Percentiles rank a stretch among this genome's conserved stretches.
Conservation (phyloP, 805 yeast species). For the Candida sonorensis region DNA sequence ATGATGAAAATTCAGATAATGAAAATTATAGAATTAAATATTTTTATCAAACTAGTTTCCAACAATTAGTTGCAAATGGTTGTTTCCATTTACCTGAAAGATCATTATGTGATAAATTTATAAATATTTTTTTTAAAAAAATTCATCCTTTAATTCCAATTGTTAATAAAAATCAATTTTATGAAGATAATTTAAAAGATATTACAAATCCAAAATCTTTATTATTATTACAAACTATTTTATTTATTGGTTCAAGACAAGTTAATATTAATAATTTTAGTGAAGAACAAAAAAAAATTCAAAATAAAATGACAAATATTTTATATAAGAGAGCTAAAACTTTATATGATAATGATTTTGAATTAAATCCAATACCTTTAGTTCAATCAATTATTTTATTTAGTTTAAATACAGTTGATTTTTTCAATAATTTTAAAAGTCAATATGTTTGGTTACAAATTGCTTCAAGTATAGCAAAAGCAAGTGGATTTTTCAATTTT, state of each 20-base stretch:
- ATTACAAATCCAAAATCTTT: constrained; percentile 52
- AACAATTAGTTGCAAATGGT: constrained; percentile 54
- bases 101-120: constrained; percentile 50
- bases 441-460: constrained; percentile 8
- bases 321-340: constrained; percentile 27
- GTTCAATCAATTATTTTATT: constrained; percentile 4
- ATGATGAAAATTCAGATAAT: neutral
- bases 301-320: constrained; percentile 25
- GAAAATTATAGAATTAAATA: constrained; percentile 3
- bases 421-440: constrained; percentile 3
- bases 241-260: constrained; percentile 58
- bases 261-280: constrained; percentile 44
- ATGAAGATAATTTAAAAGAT: constrained; percentile 46
- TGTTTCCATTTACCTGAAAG: constrained; percentile 60
- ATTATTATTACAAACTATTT: constrained; percentile 52
- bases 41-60: constrained; percentile 39
- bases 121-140: constrained; percentile 51
- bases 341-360: constrained; percentile 10
- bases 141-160: constrained; percentile 67
- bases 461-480: constrained; percentile 3
- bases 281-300: constrained; percentile 38
- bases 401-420: constrained; percentile 3
- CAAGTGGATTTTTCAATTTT: constrained; percentile 3
- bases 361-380: constrained; percentile 3
- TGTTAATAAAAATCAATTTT: constrained; percentile 52